These are phyloP conservation scores for Pseudomicrostroma phylloplanum DNA, from an alignment of 1,284 basidiomycete species.

Conservation along the genomic window DNA sequence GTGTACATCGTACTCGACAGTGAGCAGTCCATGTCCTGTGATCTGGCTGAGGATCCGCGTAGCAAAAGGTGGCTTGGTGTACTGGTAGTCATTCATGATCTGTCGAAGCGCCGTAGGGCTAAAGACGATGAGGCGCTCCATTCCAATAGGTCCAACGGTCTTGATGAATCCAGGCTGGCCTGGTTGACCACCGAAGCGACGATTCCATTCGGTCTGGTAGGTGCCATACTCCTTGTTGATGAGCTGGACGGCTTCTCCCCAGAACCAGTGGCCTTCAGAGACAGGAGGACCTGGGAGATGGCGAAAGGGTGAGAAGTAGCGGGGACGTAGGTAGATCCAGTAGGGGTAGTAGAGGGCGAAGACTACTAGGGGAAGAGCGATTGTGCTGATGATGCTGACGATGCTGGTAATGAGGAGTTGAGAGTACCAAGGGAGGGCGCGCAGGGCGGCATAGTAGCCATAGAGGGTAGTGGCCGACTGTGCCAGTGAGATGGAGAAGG, in stretches of 20 bases:
- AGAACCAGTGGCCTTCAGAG: constrained; percentile 1
- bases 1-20: neutral
- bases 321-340: constrained; percentile 1
- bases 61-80: neutral
- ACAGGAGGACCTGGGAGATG: neutral
- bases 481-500: too few relatives aligned
- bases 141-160: neutral
- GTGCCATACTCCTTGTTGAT: neutral
- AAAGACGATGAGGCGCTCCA: neutral
- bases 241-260: neutral
- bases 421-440: too few relatives aligned
- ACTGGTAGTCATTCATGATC: neutral
- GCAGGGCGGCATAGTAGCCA: too few relatives aligned
- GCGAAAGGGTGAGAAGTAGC: neutral
- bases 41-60: neutral
- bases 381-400: too few relatives aligned
- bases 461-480: too few relatives aligned
- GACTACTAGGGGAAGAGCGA: neutral
- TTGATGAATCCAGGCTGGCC: neutral
- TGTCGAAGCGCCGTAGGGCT: neutral
- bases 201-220: neutral
- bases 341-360: neutral
- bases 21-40: neutral
- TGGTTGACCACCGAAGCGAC: neutral
- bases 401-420: too few relatives aligned